Evolutionary conservation across 179 eudicot genomes (phyloP).

Genomic region (Beta lomatogona): DNA sequence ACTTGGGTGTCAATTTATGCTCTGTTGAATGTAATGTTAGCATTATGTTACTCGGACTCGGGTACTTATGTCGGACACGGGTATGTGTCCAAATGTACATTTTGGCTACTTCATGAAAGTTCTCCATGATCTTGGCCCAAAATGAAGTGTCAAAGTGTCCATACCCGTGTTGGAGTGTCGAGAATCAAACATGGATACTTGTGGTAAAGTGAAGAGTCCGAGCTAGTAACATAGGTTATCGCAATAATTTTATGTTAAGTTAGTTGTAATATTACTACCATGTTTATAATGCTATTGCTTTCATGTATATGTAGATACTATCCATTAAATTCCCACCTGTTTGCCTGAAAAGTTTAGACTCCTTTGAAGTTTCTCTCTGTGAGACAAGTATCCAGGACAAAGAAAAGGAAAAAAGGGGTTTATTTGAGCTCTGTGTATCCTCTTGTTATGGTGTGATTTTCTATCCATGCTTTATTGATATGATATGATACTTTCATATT

Average conservation of each 20-base stretch:
- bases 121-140: too few relatives aligned
- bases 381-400: background rate
- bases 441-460: background rate
- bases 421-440: background rate
- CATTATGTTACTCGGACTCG: too few relatives aligned
- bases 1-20: background rate
- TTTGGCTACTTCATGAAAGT: too few relatives aligned
- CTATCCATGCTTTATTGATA: background rate
- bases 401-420: too few relatives aligned
- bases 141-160: too few relatives aligned
- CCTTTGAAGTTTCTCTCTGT: background rate
- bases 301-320: background rate
- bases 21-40: background rate
- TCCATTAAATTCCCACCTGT: background rate
- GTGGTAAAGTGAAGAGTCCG: too few relatives aligned
- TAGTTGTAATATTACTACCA: background rate
- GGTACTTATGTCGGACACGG: too few relatives aligned
- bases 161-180: too few relatives aligned
- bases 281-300: background rate
- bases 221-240: too few relatives aligned
- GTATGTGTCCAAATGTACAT: too few relatives aligned
- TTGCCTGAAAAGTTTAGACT: background rate
- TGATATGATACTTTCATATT: background rate
- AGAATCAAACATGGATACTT: too few relatives aligned
- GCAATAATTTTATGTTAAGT: too few relatives aligned